Evolutionary conservation across 1,284 basidiomycete genomes (phyloP).

Genomic region (Ustilago xerochloae): DNA sequence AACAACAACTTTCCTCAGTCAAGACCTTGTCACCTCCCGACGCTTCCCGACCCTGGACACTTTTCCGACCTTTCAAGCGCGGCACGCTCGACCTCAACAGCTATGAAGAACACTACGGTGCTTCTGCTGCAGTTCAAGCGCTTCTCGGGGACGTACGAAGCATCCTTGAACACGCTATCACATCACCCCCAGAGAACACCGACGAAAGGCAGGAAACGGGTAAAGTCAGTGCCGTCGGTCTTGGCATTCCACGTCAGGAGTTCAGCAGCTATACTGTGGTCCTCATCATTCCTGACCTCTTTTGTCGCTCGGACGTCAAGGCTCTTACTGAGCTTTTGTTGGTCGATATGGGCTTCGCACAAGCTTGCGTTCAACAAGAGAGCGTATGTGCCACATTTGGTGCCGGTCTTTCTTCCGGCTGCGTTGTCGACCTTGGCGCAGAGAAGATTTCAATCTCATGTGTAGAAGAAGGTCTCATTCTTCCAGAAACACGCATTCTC

Average conservation of each 20-base stretch:
- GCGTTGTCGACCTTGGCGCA: slow-evolving; percentile 94
- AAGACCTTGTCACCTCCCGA: slow-evolving; percentile 41
- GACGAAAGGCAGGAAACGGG: slow-evolving; percentile 41
- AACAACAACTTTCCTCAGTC: slow-evolving; percentile 21
- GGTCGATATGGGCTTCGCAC: slow-evolving; percentile 76
- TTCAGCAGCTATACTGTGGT: slow-evolving; percentile 77
- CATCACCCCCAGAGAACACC: slow-evolving; percentile 51
- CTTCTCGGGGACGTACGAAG: slow-evolving; percentile 59
- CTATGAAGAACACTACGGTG: slow-evolving; percentile 60
- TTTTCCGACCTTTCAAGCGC: slow-evolving; percentile 62
- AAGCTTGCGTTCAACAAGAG: slow-evolving; percentile 64
- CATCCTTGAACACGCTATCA: slow-evolving; percentile 61
- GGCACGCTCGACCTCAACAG: slow-evolving; percentile 59
- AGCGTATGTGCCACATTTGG: slow-evolving; percentile 95
- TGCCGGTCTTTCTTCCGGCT: slow-evolving; percentile 91
- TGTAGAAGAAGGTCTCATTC: slow-evolving; percentile 91
- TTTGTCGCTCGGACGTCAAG: slow-evolving; percentile 83
- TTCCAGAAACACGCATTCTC: slow-evolving; percentile 86
- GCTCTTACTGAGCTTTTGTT: slow-evolving; percentile 82
- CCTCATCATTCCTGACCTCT: slow-evolving; percentile 91
- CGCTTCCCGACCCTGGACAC: slow-evolving; percentile 49
- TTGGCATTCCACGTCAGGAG: slow-evolving; percentile 54
- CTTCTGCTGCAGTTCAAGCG: slow-evolving; percentile 51
- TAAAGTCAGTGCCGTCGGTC: slow-evolving; percentile 41
- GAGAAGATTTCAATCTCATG: slow-evolving; percentile 86